Percentiles rank a stretch among this genome's conserved stretches.
phyloP scores from a whole-genome alignment of 495 filamentous ascomycete genomes.

The Copromyces sp. region DNA sequence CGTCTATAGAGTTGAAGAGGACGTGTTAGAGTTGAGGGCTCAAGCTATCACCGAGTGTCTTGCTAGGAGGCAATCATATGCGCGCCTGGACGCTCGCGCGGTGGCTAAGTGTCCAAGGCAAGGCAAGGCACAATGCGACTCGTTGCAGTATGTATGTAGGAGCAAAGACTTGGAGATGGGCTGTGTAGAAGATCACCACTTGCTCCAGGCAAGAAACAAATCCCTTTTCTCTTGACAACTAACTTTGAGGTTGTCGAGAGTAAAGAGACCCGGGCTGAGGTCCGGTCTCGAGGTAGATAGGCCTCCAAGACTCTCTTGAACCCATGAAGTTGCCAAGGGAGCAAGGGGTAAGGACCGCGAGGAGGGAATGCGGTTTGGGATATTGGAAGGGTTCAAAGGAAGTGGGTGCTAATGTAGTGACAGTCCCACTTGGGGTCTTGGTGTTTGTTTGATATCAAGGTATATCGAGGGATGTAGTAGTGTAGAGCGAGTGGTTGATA shows the following conservation, averaged over 20 bases:
- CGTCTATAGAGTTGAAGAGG: constrained; percentile 33
- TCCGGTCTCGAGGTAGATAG: neutral
- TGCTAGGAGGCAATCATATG: neutral
- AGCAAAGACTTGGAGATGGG: neutral
- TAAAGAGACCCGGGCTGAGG: neutral
- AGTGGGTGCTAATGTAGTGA: neutral
- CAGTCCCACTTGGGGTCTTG: neutral
- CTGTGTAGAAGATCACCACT: neutral
- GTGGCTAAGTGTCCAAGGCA: neutral
- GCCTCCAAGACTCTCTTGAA: neutral
- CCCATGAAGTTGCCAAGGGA: neutral
- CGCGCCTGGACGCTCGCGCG: neutral
- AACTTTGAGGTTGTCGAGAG: neutral
- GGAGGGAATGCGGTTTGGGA: neutral
- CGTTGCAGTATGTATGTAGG: neutral
- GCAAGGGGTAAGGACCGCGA: neutral
- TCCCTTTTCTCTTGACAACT: neutral
- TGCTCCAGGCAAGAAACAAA: constrained; percentile 26
- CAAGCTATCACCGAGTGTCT: neutral
- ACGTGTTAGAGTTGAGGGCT: constrained; percentile 14
- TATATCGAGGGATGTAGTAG: neutral
- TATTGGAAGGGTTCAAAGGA: neutral
- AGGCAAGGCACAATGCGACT: neutral
- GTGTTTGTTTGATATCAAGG: neutral
- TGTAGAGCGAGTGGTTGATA: neutral